Evolutionary conservation across 768 basidiomycete species (phyloP), one percentile per base, ranked within the genome.

Genomic region (Kwoniella botswanensis): DNA sequence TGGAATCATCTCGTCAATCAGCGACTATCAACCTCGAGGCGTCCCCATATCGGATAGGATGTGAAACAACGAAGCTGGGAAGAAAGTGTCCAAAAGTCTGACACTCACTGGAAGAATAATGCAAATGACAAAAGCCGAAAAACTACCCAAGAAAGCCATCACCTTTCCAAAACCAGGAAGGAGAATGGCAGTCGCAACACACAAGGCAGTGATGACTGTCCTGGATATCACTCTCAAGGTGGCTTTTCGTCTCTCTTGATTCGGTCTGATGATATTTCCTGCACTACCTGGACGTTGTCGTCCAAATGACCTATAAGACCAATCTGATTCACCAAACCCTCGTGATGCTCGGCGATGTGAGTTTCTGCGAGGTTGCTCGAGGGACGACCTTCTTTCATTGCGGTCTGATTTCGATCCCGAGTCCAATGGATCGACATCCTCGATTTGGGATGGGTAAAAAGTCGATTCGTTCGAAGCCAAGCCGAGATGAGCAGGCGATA

Each of bases 131-230:
- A 89, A 89, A 0, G 93, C 91, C 44, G 90, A 90, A 82, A 93
- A 93, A n/a, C 92, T 90, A 2, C 95, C 95, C 63, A 98, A 85
- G 82, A 97, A 92, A 1, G 93, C 92, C 92, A 94, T 93, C 44
- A 84, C 78, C 63, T 73, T 68, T 6, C 90, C 89, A 83, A 95
- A 95, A 65, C 92, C 88, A 5, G 93, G 93, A 22, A 94, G 82
- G 63, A 88, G 80, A 68, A 93, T 90, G 21, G 94, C 93, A 26
- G 91, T 88, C 42, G 83, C 80, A 13, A 93, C 89, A 24, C 90
- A 88, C 43, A 90, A 76, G 11, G 86, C 74, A 0, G 91, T 88
- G 55, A 94, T 82, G 63, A 85, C 72, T 26, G 89, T 82, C 63
- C 93, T 86, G 74, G 90, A 90, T 44, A 90, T 61, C 57, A 86